Conservation (phyloP, 2,329 filamentous ascomycete species). For the Fusarium chuoi region DNA sequence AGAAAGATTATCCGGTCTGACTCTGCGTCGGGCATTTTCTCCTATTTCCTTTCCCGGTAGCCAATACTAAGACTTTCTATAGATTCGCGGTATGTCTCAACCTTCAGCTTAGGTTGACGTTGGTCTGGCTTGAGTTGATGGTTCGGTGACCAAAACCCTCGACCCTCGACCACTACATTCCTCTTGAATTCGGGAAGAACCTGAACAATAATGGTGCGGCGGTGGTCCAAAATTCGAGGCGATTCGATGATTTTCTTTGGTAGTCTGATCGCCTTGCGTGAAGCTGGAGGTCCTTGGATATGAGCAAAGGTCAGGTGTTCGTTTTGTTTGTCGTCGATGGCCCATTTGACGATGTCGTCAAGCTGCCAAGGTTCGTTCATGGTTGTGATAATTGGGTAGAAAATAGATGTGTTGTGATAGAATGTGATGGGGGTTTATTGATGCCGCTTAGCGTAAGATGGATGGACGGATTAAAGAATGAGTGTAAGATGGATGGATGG, state of each 20-base stretch:
- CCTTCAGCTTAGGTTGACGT: not conserved
- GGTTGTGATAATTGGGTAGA: not conserved
- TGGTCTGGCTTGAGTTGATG: not conserved
- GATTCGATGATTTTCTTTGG: not conserved
- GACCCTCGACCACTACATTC: not conserved
- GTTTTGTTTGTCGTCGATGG: not conserved
- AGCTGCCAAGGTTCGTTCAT: not conserved
- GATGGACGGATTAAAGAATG: not conserved
- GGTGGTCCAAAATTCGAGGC: not conserved
- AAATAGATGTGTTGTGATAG: not conserved
- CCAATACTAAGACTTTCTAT: not conserved
- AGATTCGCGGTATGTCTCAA: not conserved
- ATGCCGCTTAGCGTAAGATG: not conserved
- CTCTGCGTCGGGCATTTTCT: not conserved
- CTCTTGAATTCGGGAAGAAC: not conserved
- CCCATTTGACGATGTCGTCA: not conserved
- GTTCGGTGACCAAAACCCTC: not conserved
- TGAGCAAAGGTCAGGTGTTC: not conserved
- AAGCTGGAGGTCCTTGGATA: not conserved
- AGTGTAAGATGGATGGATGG: not conserved
- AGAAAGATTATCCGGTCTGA: not conserved
- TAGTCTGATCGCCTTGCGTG: not conserved
- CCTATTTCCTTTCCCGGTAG: not conserved
- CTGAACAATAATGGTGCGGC: not conserved
- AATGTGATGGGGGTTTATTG: not conserved